phyloP scores from a whole-genome alignment of 2,329 filamentous ascomycete genomes.

The Aspergillus sp. region DNA sequence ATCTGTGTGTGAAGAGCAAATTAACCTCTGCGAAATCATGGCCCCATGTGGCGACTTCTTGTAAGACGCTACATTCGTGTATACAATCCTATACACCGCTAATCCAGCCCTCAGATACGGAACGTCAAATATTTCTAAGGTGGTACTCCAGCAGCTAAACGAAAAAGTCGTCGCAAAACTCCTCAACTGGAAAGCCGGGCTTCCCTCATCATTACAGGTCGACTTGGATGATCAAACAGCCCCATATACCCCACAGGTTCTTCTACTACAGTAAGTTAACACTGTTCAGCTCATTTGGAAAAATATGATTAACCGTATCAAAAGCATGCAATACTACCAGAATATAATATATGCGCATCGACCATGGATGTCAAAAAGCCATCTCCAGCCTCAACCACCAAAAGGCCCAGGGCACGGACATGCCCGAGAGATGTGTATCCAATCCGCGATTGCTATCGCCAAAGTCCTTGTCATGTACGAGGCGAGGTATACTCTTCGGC shows the following conservation, averaged over 20 bases:
- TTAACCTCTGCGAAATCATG: conserved; percentile 33
- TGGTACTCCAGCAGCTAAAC: conserved; percentile 10
- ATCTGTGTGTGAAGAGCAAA: conserved; percentile 15
- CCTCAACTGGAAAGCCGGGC: conserved; percentile 12
- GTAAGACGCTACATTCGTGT: conserved; percentile 10
- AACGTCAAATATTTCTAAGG: conserved; percentile 14
- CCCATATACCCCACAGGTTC: conserved; percentile 11
- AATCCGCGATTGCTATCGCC: conserved; percentile 40
- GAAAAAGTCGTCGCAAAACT: conserved; percentile 11
- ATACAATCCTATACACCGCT: not conserved
- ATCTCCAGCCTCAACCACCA: conserved; percentile 33
- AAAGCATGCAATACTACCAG: conserved; percentile 36
- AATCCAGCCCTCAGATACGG: conserved; percentile 9
- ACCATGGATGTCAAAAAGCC: conserved; percentile 35
- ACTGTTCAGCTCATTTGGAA: not conserved
- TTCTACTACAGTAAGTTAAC: conserved; percentile 6
- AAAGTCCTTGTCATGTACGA: conserved; percentile 41
- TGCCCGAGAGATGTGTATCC: conserved; percentile 43
- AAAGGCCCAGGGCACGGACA: conserved; percentile 43
- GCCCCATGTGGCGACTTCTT: conserved; percentile 30
- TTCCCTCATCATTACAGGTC: conserved; percentile 19
- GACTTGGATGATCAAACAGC: conserved; percentile 8
- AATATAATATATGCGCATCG: conserved; percentile 36
- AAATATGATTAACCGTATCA: no score
- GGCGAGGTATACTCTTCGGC: conserved; percentile 39